phyloP scores from a whole-genome alignment of 1,284 basidiomycete species.

The Cronartium quercuum region DNA sequence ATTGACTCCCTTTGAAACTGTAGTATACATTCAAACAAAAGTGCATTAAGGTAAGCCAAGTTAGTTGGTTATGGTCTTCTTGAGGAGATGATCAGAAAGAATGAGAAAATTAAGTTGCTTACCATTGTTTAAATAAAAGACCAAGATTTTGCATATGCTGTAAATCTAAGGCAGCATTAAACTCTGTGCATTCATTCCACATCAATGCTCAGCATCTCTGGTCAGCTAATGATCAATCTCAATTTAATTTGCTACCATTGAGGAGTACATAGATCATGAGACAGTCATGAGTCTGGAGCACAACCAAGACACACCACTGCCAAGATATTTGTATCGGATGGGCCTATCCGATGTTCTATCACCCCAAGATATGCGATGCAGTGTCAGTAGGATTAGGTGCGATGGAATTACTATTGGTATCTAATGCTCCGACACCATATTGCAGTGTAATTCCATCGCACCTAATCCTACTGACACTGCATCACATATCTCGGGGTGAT shows the following conservation, averaged over 20 bases:
- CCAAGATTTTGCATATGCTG: slow-evolving; percentile 50
- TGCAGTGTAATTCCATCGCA: too few relatives aligned
- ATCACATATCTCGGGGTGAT: too few relatives aligned
- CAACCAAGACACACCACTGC: too few relatives aligned
- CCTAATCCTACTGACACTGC: too few relatives aligned
- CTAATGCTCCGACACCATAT: too few relatives aligned
- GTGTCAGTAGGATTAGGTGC: too few relatives aligned
- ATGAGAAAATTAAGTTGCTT: slow-evolving; percentile 47
- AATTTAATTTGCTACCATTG: slow-evolving; percentile 9
- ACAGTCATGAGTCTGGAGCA: too few relatives aligned
- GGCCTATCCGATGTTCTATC: too few relatives aligned
- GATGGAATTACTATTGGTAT: too few relatives aligned
- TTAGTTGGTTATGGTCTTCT: background rate
- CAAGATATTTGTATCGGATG: too few relatives aligned
- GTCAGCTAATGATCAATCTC: background rate
- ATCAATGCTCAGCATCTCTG: background rate
- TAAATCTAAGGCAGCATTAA: slow-evolving; percentile 49
- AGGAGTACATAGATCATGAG: slow-evolving; percentile 47
- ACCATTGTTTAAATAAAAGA: slow-evolving; percentile 44
- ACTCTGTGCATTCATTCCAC: slow-evolving; percentile 45
- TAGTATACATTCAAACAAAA: slow-evolving; percentile 91
- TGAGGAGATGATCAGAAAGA: slow-evolving; percentile 65
- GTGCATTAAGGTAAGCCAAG: background rate
- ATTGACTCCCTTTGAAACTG: slow-evolving; percentile 97
- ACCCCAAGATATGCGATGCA: too few relatives aligned